Evolutionary conservation across 2,329 filamentous ascomycete species (phyloP), one percentile per base, ranked within the genome.

Genomic region (Aureobasidium sp.): DNA sequence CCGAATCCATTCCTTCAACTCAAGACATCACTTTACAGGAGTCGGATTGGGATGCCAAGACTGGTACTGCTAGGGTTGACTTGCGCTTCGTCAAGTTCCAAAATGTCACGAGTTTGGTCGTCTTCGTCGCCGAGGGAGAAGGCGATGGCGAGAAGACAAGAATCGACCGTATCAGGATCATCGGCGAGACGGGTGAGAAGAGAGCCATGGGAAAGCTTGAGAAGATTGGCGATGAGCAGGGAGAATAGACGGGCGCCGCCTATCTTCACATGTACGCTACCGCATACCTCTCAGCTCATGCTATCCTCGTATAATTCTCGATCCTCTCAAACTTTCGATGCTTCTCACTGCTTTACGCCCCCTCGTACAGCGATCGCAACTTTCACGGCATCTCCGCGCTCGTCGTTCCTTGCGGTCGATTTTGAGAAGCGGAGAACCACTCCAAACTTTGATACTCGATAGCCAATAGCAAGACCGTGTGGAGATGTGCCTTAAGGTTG

Each of bases 21-120:
- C 94, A 99, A 76, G 82, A 81, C 58, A 85, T 97, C 64, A 87
- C 87, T 69, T 81, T 99, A 47, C 80, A 82, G 64, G 79, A 86
- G 50, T 81, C 83, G 58, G 90, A 96, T 71, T 99, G 94, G 93
- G 78, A 81, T 64, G 68, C 72, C 64, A 73, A 76, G 68, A 81
- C 79, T 2, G 76, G 75, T 20, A 82, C 79, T 0, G 79, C 79
- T 20, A 80, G 78, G 70, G 67, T 81, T 32, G 78, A 81, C 75
- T 78, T 97, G 69, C 89, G 92, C 15, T 97, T 93, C 71, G 94
- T 99, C 76, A 97, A 97, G 78, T 99, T 97, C 80, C 94, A 97
- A 78, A 95, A 91, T 72, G 89, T 97, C 60, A 88, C 86, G 64
- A 94, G 87, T 65, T 72, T 99, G 69, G 88, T 96, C 20, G 69